Percentiles rank a stretch among this genome's conserved stretches.
Evolutionary conservation across 2,329 filamentous ascomycete species (phyloP).

Genomic region (Diplocarpon mali): DNA sequence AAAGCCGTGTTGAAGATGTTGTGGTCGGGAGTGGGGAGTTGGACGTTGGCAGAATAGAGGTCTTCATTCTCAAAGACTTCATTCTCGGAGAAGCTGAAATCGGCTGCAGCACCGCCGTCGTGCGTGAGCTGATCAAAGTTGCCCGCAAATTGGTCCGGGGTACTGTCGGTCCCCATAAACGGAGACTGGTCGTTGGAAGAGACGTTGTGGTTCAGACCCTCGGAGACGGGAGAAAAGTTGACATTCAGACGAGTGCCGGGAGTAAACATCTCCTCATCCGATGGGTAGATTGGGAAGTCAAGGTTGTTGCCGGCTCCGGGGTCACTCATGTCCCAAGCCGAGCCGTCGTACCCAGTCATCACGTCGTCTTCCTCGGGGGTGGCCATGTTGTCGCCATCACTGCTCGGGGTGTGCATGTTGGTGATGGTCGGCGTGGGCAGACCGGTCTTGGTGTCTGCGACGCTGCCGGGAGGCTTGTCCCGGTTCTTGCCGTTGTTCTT

Average conservation of each 20-base stretch:
- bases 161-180: conserved; percentile 31
- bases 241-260: conserved; percentile 16
- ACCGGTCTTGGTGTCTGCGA: conserved; percentile 27
- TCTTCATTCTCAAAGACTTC: conserved; percentile 47
- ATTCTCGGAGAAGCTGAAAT: conserved; percentile 45
- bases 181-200: conserved; percentile 23
- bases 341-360: conserved; percentile 9
- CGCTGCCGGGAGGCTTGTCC: conserved; percentile 29
- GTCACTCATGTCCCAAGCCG: conserved; percentile 9
- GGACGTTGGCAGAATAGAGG: conserved; percentile 47
- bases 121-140: conserved; percentile 47
- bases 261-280: conserved; percentile 20
- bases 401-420: conserved; percentile 45
- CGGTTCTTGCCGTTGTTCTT: conserved; percentile 72
- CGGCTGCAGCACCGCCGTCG: conserved; percentile 23
- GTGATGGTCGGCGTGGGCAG: conserved; percentile 50
- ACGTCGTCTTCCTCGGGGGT: conserved; percentile 23
- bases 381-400: conserved; percentile 30
- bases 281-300: conserved; percentile 20
- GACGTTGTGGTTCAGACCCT: conserved; percentile 13
- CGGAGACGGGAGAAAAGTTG: conserved; percentile 24
- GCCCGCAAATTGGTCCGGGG: conserved; percentile 39
- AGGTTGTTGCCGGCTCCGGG: conserved; percentile 7
- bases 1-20: conserved; percentile 29
- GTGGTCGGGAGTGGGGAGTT: conserved; percentile 37